Evolutionary conservation across 345 rosid genomes (phyloP).

Genomic region (Corchorus olitorius): DNA sequence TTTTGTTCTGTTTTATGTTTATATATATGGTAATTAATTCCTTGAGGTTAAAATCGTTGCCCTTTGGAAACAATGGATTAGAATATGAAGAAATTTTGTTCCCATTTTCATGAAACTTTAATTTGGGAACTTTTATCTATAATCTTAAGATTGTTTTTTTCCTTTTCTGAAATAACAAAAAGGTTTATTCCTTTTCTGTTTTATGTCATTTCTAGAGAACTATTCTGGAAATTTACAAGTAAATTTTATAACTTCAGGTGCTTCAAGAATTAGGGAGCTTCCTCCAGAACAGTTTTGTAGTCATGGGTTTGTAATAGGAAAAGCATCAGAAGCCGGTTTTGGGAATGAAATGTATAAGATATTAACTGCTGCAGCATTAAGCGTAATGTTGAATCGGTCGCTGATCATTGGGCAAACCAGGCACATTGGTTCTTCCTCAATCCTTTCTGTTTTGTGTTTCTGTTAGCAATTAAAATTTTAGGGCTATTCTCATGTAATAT

Average conservation of each 20-base stretch:
- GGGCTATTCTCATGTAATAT: background rate
- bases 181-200: background rate
- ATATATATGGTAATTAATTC: no score
- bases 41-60: background rate
- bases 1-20: background rate
- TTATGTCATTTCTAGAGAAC: background rate
- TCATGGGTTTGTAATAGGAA: constrained; percentile 86
- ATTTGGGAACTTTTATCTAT: background rate
- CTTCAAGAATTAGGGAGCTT: constrained; percentile 65
- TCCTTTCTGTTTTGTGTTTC: constrained; percentile 56
- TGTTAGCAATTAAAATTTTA: background rate
- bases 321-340: constrained; percentile 95
- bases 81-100: background rate
- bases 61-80: background rate
- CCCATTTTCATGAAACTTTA: background rate
- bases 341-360: constrained; percentile 99
- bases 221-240: background rate
- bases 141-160: background rate
- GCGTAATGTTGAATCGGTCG: constrained; percentile 90
- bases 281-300: constrained; percentile 80
- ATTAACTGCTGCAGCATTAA: constrained; percentile 85
- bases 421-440: constrained; percentile 98
- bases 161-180: no score
- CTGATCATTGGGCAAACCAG: constrained; percentile 99
- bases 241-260: constrained; percentile 49